These are phyloP conservation scores for Trametes coccinea DNA, from an alignment of 768 basidiomycete species.

Conservation along the genomic window DNA sequence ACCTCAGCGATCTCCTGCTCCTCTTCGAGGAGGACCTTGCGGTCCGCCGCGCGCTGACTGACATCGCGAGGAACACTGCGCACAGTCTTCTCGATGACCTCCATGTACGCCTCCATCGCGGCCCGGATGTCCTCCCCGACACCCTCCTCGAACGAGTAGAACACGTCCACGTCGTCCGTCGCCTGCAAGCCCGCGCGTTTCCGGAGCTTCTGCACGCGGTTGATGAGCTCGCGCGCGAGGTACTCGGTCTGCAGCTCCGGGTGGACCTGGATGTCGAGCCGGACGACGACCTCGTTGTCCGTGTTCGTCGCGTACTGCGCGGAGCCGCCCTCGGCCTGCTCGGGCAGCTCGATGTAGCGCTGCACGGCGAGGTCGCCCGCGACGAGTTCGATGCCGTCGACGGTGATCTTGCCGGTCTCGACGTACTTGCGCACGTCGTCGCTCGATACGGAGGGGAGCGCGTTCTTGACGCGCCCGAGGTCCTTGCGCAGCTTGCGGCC, in stretches of 20 bases:
- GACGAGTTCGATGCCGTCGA: constrained; percentile 88
- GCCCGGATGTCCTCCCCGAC: constrained; percentile 60
- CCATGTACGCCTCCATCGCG: constrained; percentile 66
- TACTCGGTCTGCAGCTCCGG: constrained; percentile 86
- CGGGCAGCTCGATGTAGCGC: constrained; percentile 84
- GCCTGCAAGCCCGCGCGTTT: constrained; percentile 96
- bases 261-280: constrained; percentile 87
- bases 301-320: constrained; percentile 78
- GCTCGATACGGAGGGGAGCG: constrained; percentile 76
- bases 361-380: constrained; percentile 91
- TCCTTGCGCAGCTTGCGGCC: constrained; percentile 95
- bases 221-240: constrained; percentile 85
- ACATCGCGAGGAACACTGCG: constrained; percentile 68
- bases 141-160: constrained; percentile 77
- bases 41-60: constrained; percentile 49
- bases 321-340: constrained; percentile 36
- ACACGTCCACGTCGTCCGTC: constrained; percentile 90
- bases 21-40: constrained; percentile 70
- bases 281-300: constrained; percentile 92
- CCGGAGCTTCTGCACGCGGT: constrained; percentile 90
- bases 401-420: constrained; percentile 69
- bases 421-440: constrained; percentile 81
- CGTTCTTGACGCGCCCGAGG: constrained; percentile 84
- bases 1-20: constrained; percentile 84
- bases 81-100: constrained; percentile 72